These are phyloP conservation scores for Eremomyces bilateralis DNA, from an alignment of 495 filamentous ascomycete genomes.

Conservation along the genomic window DNA sequence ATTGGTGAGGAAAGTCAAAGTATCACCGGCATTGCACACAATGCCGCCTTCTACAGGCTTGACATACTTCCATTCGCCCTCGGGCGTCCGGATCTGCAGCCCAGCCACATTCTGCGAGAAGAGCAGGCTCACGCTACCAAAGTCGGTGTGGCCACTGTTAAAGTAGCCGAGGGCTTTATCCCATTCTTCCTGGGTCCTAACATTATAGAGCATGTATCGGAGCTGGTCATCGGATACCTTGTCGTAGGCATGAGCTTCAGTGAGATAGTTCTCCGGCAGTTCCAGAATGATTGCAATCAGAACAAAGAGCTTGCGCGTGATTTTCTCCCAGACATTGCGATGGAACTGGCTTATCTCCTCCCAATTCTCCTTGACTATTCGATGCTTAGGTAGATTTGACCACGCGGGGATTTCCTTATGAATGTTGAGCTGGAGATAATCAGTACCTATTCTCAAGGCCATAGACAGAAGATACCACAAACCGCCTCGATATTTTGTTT, in stretches of 20 bases:
- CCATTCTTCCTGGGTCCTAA: neutral
- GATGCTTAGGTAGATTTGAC: slow-evolving; percentile 17
- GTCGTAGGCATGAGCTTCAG: neutral
- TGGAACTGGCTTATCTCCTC: slow-evolving; percentile 6
- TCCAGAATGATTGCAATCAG: neutral
- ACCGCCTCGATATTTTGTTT: slow-evolving; percentile 27
- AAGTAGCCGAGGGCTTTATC: neutral
- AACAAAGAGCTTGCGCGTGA: slow-evolving; percentile 1
- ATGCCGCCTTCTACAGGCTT: slow-evolving; percentile 28
- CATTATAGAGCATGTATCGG: neutral
- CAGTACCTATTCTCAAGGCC: neutral
- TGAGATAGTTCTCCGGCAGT: neutral
- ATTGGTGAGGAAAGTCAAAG: slow-evolving; percentile 25
- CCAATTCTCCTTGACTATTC: slow-evolving; percentile 10
- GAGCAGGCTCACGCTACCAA: neutral
- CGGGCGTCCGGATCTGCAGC: slow-evolving; percentile 25
- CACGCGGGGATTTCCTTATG: slow-evolving; percentile 25
- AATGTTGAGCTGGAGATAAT: slow-evolving; percentile 22
- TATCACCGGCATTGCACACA: slow-evolving; percentile 30
- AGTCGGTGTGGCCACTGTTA: neutral
- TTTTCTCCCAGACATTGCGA: neutral
- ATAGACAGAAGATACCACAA: neutral
- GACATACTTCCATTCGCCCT: slow-evolving; percentile 27
- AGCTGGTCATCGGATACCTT: neutral
- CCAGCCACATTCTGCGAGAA: slow-evolving; percentile 26